A percentile compares a stretch with the other conserved stretches of the same genome.
These are phyloP conservation scores for Zygosaccharomyces sapae DNA, from an alignment of 1,139 yeast species.

Conservation along the genomic window DNA sequence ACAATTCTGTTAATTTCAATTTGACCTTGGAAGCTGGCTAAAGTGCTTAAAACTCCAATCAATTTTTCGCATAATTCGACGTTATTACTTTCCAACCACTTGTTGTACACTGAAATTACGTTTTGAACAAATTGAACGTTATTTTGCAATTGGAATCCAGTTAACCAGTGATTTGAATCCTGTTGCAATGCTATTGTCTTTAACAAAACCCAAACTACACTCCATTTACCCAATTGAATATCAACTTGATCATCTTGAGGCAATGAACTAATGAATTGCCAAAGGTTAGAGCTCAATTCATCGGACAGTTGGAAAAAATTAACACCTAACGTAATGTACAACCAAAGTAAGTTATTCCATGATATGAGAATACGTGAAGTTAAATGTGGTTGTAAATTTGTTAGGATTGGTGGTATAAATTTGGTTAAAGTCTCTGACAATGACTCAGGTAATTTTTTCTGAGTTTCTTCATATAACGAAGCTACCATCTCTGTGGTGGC, in stretches of 20 bases:
- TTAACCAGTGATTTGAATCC: slow-evolving; percentile 16
- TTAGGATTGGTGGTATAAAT: slow-evolving; percentile 42
- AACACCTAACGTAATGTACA: slow-evolving; percentile 32
- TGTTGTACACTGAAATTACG: slow-evolving; percentile 23
- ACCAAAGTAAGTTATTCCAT: slow-evolving; percentile 67
- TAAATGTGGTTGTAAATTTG: slow-evolving; percentile 43
- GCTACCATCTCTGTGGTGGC: slow-evolving; percentile 62
- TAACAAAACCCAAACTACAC: slow-evolving; percentile 59
- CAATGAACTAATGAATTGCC: slow-evolving; percentile 37
- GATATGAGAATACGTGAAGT: slow-evolving; percentile 56
- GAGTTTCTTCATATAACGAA: slow-evolving; percentile 22
- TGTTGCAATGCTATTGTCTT: slow-evolving; percentile 36
- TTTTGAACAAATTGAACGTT: slow-evolving; percentile 20
- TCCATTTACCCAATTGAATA: slow-evolving; percentile 48
- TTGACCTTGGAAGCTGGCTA: slow-evolving; percentile 50
- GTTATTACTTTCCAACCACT: slow-evolving; percentile 23
- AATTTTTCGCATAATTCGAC: slow-evolving; percentile 29
- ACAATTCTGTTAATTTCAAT: slow-evolving; percentile 45
- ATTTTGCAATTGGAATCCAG: slow-evolving; percentile 21
- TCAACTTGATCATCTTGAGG: slow-evolving; percentile 37
- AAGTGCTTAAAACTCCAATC: slow-evolving; percentile 52
- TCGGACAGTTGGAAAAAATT: slow-evolving; percentile 22
- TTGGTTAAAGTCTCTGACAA: slow-evolving; percentile 36
- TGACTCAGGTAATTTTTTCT: slow-evolving; percentile 28
- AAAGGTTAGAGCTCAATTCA: slow-evolving; percentile 36